Evolutionary conservation across 2,329 filamentous ascomycete species (phyloP), one percentile per base, ranked within the genome.

Genomic region (Calonectria naviculata): DNA sequence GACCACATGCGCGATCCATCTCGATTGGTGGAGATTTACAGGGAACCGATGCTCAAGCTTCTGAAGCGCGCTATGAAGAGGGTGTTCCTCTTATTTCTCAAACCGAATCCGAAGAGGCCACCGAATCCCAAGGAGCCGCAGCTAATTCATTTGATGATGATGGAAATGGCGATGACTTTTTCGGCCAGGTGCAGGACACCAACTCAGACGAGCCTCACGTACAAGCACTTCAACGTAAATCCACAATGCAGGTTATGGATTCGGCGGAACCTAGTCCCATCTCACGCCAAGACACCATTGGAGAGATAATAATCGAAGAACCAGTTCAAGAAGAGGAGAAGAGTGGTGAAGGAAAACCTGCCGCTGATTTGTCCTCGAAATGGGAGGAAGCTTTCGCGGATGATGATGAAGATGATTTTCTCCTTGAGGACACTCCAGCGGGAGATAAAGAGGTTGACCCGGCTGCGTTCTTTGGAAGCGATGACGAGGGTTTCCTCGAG

Each of bases 401-500:
- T 17, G 93, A 94, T 60, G 93, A 95, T 74, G 91, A 95, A 71
- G 91, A 92, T 28, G 87, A 87, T 28, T 88, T 92, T 47, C 86
- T 94, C 15, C 81, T 91, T 3, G 89, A 91, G 12, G 91, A 94
- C 36, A 83, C 87, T 17, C 80, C 82, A 2, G 79, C 81, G 29
- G 85, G 85, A 38, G 74, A 71, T 12, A 79, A 82, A 34, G 87
- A 87, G 65, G 78, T 93, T 21, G 92, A 94, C 74, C 88, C 91
- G 1, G 85, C 89, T 29, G 87, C 88, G 1, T 91, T 96, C 75
- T 92, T 95, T 74, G 91, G 93, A 54, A 95, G 95, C 75, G 95
- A 98, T 80, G 94, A 94, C 74, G 93, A 95, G 78, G 95, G 94
- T 0, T 93, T 98, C 71, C 85, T 98, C 12, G 92, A 97, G 8